Percentiles rank a stretch among this genome's conserved stretches.
Conservation (phyloP, 176 grass and related monocot genomes). For the Puya raimondii region DNA sequence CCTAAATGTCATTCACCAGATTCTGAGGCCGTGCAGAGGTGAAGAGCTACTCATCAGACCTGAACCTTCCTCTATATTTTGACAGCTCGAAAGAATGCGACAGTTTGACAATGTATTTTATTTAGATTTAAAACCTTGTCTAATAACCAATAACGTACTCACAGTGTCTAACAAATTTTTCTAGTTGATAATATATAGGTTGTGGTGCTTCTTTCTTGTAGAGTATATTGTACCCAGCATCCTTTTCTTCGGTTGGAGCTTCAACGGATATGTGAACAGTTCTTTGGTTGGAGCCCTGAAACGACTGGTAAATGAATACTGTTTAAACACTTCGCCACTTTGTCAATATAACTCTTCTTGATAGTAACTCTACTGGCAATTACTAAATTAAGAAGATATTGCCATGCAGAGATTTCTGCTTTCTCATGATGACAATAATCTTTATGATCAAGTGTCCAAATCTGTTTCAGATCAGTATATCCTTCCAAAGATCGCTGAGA, state of each 20-base stretch:
- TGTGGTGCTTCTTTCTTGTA: conserved; percentile 24
- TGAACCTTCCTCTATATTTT: too few relatives aligned
- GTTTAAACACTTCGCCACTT: too few relatives aligned
- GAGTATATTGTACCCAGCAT: conserved; percentile 43
- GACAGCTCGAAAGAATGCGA: too few relatives aligned
- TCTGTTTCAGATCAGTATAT: conserved; percentile 77
- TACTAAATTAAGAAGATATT: too few relatives aligned
- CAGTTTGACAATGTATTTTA: too few relatives aligned
- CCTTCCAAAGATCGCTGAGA: conserved; percentile 91
- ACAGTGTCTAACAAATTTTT: too few relatives aligned
- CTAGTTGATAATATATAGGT: too few relatives aligned
- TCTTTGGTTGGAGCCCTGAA: conserved; percentile 66
- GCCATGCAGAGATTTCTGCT: neutral
- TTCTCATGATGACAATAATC: neutral
- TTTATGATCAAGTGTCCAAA: neutral
- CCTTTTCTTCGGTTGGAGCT: conserved; percentile 52
- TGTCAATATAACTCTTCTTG: too few relatives aligned
- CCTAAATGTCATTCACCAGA: conserved; percentile 83
- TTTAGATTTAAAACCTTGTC: too few relatives aligned
- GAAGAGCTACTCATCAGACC: conserved; percentile 19
- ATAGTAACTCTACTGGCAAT: too few relatives aligned
- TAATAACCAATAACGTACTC: too few relatives aligned
- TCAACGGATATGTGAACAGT: conserved; percentile 62
- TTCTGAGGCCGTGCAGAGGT: conserved; percentile 73
- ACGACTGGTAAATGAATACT: conserved; percentile 49